Percentiles rank a stretch among this genome's conserved stretches.
These are phyloP conservation scores for Pythium monospermum DNA, from an alignment of 352 stramenopile species.

Conservation along the genomic window DNA sequence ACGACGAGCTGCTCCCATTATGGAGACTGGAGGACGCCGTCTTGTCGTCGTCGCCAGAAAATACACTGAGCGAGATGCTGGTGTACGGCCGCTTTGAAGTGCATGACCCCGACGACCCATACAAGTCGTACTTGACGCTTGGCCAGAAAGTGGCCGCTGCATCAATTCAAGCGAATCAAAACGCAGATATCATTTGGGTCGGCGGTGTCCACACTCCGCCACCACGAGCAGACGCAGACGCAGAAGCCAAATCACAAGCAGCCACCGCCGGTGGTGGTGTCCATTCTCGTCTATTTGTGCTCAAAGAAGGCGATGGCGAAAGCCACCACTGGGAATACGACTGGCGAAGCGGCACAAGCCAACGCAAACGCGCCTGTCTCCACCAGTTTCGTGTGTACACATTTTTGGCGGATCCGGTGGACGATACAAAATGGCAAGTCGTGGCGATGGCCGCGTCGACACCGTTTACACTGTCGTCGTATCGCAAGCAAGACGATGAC, in stretches of 20 bases:
- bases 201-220: background rate
- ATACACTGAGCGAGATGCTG: slow-evolving; percentile 10
- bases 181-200: slow-evolving; percentile 23
- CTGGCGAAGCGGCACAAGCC: slow-evolving; percentile 50
- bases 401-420: slow-evolving; percentile 13
- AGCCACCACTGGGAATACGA: slow-evolving; percentile 49
- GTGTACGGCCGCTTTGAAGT: slow-evolving; percentile 37
- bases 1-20: slow-evolving; percentile 15
- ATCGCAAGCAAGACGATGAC: slow-evolving; percentile 34
- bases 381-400: slow-evolving; percentile 44
- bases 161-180: slow-evolving; percentile 11
- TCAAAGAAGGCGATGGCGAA: slow-evolving; percentile 28
- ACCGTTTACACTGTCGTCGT: slow-evolving; percentile 33
- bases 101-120: slow-evolving; percentile 19
- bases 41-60: background rate
- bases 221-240: background rate
- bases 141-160: slow-evolving; percentile 16
- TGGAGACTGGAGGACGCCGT: slow-evolving; percentile 6
- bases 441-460: slow-evolving; percentile 28
- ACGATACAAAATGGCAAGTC: slow-evolving; percentile 22
- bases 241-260: background rate
- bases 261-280: too few species aligned
- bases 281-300: slow-evolving; percentile 16
- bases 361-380: slow-evolving; percentile 30
- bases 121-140: slow-evolving; percentile 12